Percentiles rank a stretch among this genome's conserved stretches.
Evolutionary conservation across 768 basidiomycete genomes (phyloP).

Genomic region (Boletellus ananas): DNA sequence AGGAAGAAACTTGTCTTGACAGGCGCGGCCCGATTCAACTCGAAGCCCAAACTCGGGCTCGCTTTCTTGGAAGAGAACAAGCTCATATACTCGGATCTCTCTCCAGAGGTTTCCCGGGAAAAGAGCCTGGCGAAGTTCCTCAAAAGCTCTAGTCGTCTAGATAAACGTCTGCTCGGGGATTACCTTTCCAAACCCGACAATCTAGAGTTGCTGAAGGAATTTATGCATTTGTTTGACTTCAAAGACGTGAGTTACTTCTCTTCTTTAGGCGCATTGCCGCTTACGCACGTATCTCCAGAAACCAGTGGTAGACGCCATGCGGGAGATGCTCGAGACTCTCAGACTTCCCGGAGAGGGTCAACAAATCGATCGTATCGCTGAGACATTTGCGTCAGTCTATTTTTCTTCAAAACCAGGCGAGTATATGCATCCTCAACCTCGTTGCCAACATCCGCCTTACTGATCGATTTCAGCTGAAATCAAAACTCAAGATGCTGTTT

Average conservation of each 20-base stretch:
- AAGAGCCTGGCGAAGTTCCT: conserved; percentile 81
- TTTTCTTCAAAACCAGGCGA: conserved; percentile 80
- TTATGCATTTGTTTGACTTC: conserved; percentile 88
- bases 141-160: conserved; percentile 77
- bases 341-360: conserved; percentile 93
- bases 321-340: conserved; percentile 90
- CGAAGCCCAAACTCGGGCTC: conserved; percentile 87
- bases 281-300: conserved; percentile 50
- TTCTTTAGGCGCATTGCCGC: background rate
- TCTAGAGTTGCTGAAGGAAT: conserved; percentile 77
- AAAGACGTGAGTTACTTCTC: conserved; percentile 56
- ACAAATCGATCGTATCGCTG: conserved; percentile 90
- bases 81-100: conserved; percentile 72
- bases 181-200: conserved; percentile 90
- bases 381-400: conserved; percentile 89
- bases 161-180: conserved; percentile 92
- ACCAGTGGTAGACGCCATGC: conserved; percentile 92
- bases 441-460: background rate
- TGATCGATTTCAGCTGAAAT: conserved; percentile 62
- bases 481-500: conserved; percentile 87
- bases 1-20: conserved; percentile 82
- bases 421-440: background rate
- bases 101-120: conserved; percentile 50
- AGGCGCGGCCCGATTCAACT: conserved; percentile 84
- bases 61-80: conserved; percentile 90